Evolutionary conservation across 2,329 filamentous ascomycete species (phyloP).

Genomic region (Leptodontidium sp.): DNA sequence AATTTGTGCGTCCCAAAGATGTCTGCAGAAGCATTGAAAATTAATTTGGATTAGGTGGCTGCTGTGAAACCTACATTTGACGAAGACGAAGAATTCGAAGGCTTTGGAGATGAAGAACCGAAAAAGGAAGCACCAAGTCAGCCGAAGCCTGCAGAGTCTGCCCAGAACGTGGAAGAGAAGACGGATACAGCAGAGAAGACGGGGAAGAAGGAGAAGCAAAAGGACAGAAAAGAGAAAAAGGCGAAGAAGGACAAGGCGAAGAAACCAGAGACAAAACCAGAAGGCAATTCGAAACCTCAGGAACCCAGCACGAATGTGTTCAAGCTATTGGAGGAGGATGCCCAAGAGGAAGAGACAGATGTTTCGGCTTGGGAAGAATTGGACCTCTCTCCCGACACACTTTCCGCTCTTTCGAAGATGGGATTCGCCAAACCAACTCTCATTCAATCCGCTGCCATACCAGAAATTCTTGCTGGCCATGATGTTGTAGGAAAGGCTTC

Average conservation of each 20-base stretch:
- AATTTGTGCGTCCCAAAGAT: constrained; percentile 57
- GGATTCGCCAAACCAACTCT: constrained; percentile 82
- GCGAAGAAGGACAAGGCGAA: constrained; percentile 45
- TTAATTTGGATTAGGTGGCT: constrained; percentile 41
- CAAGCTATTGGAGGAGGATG: constrained; percentile 58
- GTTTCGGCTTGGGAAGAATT: constrained; percentile 82
- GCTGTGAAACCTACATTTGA: constrained; percentile 40
- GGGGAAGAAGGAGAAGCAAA: constrained; percentile 42
- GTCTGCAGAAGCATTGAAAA: background rate
- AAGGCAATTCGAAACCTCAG: constrained; percentile 44
- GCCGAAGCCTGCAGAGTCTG: constrained; percentile 23
- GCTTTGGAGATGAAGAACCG: constrained; percentile 62
- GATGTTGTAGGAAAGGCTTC: constrained; percentile 96
- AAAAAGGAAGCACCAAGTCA: constrained; percentile 45
- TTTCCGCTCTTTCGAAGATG: constrained; percentile 79
- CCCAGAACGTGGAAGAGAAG: constrained; percentile 21
- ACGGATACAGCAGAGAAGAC: constrained; percentile 40
- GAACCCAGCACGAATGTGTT: constrained; percentile 43
- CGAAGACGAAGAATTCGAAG: constrained; percentile 68
- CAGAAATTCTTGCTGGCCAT: constrained; percentile 80
- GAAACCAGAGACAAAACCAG: constrained; percentile 40
- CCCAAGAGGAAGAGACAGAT: constrained; percentile 69
- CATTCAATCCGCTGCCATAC: constrained; percentile 84
- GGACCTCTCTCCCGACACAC: constrained; percentile 73
- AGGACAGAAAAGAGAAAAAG: constrained; percentile 36